Evolutionary conservation across 2,329 filamentous ascomycete genomes (phyloP).

Genomic region (Diaporthe nobilis): DNA sequence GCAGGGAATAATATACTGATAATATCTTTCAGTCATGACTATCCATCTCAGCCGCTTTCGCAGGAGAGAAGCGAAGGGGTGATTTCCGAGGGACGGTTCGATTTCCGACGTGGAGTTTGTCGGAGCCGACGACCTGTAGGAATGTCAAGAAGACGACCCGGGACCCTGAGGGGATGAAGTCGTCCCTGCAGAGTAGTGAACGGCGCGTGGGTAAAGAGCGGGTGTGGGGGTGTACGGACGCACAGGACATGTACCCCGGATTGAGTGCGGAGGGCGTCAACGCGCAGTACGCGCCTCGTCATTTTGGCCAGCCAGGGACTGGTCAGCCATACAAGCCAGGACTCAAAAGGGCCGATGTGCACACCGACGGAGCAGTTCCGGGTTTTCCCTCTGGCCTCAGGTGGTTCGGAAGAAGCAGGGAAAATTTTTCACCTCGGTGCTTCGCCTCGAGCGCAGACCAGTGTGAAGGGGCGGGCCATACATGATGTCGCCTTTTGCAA

Average conservation of each 20-base stretch:
- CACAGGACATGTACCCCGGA: conserved; percentile 28
- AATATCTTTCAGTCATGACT: conserved; percentile 13
- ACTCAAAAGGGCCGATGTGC: conserved; percentile 17
- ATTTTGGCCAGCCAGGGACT: not conserved
- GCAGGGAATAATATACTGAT: conserved; percentile 26
- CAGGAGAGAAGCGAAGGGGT: conserved; percentile 2
- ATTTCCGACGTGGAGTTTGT: conserved; percentile 37
- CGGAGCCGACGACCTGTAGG: conserved; percentile 36
- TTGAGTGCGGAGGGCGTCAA: conserved; percentile 16
- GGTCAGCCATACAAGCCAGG: not conserved
- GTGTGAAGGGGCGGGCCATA: conserved; percentile 3
- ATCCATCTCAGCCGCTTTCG: conserved; percentile 36
- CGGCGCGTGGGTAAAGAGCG: conserved; percentile 5
- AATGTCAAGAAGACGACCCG: not conserved
- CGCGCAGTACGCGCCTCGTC: conserved; percentile 19
- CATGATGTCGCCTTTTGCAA: conserved; percentile 17
- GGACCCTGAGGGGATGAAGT: not conserved
- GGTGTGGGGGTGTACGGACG: conserved; percentile 29
- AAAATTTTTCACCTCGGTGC: conserved; percentile 31
- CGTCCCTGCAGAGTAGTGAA: not conserved
- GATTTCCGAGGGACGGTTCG: conserved; percentile 14
- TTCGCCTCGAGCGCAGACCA: conserved; percentile 1
- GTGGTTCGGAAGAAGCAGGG: conserved; percentile 20
- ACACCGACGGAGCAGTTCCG: conserved; percentile 26
- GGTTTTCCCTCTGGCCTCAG: not conserved